Base-by-base conservation (phyloP, 2,329 filamentous ascomycete species). In the Sordariomycetes sp. region DNA sequence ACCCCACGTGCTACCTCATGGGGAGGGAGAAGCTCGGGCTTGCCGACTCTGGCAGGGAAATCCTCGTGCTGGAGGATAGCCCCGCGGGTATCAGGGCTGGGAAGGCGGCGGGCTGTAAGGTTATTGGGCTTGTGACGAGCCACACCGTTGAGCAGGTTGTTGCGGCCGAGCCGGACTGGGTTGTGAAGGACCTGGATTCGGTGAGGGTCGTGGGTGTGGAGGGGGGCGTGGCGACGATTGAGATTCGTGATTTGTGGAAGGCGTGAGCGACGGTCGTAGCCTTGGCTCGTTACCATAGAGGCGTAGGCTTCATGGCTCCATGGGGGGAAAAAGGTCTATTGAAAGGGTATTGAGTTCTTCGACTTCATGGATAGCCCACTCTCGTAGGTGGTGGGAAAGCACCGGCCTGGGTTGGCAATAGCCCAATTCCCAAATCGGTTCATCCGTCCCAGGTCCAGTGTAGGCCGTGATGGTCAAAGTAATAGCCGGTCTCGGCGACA, bases 31-130 rank as follows among this genome's bases (percentile, higher is more conserved):
- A 78, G 61, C 76, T 91, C 17, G 76, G 76, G 1, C 68, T 84
- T 22, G 67, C 75, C 22, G 74, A 73, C 36, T 66, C 67, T 15
- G 70, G 72, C 32, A 77, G 71, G 57, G 70, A 73, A 35, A 71
- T 92, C 51, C 75, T 96, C 57, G 91, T 96, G 54, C 73, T 96
- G 42, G 91, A 96, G 72, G 91, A 96, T 72, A 89, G 89, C 58
- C 90, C 91, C 5, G 89, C 90, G 8, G 91, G 91, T 5, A 89
- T 96, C 65, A 77, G 74, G 62, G 84, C 90, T 32, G 91, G 90
- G 54, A 95, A 91, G 72, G 88, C 82, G 1, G 91, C 91, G 10
- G 90, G 90, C 1, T 96, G 87, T 74, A 85, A 81, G 66, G 91
- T 96, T 13, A 72, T 95, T 52, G 91, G 85, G n/a, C 73, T 96